A percentile compares a stretch with the other conserved stretches of the same genome.
Conservation (phyloP, 2,329 filamentous ascomycete genomes). For the Aspergillus sp. region DNA sequence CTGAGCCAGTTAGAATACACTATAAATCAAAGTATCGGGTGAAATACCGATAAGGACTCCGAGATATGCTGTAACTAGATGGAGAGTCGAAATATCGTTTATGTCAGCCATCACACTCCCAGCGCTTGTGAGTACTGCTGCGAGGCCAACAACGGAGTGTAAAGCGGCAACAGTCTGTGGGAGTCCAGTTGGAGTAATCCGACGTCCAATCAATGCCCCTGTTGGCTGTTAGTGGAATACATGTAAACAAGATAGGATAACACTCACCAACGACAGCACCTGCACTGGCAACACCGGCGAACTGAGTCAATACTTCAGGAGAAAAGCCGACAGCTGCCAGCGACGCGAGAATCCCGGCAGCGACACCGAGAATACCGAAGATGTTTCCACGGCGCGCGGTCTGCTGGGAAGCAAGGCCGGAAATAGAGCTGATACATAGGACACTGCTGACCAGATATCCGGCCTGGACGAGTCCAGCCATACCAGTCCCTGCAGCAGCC, state of each 20-base stretch:
- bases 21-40: background rate
- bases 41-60: slow-evolving; percentile 72
- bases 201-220: slow-evolving; percentile 75
- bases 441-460: slow-evolving; percentile 84
- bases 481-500: slow-evolving; percentile 75
- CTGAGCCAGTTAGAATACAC: slow-evolving; percentile 13
- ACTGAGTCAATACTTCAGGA: slow-evolving; percentile 75
- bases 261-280: slow-evolving; percentile 63
- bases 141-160: slow-evolving; percentile 86
- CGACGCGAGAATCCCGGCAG: slow-evolving; percentile 78
- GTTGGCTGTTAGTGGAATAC: slow-evolving; percentile 1
- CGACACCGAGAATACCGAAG: slow-evolving; percentile 81
- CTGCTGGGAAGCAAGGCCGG: slow-evolving; percentile 75
- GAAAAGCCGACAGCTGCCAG: slow-evolving; percentile 78
- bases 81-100: slow-evolving; percentile 69
- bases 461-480: slow-evolving; percentile 80
- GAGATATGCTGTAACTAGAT: slow-evolving; percentile 82
- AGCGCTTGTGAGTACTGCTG: slow-evolving; percentile 83
- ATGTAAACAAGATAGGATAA: background rate
- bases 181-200: slow-evolving; percentile 83
- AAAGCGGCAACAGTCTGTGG: slow-evolving; percentile 87
- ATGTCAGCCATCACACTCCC: slow-evolving; percentile 79
- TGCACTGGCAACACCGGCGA: slow-evolving; percentile 70
- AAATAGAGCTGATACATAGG: slow-evolving; percentile 79
- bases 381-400: slow-evolving; percentile 85